Base-by-base conservation (phyloP, 192 early-diverging fungal genomes). In the Pilaira anomala region DNA sequence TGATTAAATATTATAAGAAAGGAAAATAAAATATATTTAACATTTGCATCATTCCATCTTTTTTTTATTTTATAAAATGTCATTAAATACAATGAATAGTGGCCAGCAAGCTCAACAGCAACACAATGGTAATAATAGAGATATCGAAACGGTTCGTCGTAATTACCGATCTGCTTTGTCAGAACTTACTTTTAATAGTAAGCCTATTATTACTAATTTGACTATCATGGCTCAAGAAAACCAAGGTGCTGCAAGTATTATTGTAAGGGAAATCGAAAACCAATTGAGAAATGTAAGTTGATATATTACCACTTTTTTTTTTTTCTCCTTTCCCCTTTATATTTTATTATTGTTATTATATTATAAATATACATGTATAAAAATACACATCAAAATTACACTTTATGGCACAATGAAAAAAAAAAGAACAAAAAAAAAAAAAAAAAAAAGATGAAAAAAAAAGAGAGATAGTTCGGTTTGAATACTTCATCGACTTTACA, bases 181-280 rank as follows among this genome's bases (percentile, higher is more conserved):
- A 14, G 89, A 94, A 13, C 81, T 98, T 56, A 96, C 94, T 1
- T 93, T 95, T 75, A 96, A 93, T 76, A 91, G 88, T 42, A 90
- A 89, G 55, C 95, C 95, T 11, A 93, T 98, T 67, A 98, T 98
- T 71, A 93, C 86, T 39, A 86, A 85, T 52, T 77, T 98, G 63
- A 95, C 95, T 11, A 91, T 89, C 48, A 80, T 88, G 46, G 95
- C 95, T 3, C 82, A 86, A 60, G 87, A 90, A 60, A 89, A 91
- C 72, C 33, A 82, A 13, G 25, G 58, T 33, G 81, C 83, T 0
- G 87, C 93, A 3, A 78, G 77, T 8, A 80, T 82, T 18, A 91
- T 98, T 63, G 87, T 94, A 40, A 81, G 85, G 68, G 87, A 85
- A 14, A 92, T 98, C 39, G 83, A 85, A 53, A 71, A 82, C 25